phyloP scores from a whole-genome alignment of 1,284 basidiomycete genomes.

The Coniferiporia sulphurascens region DNA sequence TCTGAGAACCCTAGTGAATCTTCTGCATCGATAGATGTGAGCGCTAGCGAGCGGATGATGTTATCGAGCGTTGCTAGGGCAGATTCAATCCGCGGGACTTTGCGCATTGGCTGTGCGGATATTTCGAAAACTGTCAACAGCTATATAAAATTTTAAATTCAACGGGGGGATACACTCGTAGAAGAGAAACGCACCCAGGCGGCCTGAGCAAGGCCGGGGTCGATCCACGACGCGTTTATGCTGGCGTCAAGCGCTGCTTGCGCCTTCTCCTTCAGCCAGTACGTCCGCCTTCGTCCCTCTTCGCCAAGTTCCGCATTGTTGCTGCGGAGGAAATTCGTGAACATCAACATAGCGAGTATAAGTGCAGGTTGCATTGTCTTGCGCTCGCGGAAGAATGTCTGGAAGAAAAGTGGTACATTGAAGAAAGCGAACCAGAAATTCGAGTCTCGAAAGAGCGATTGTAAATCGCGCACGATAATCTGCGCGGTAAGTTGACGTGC shows the following conservation, averaged over 20 bases:
- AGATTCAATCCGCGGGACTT: conserved; percentile 47
- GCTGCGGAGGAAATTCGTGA: conserved; percentile 66
- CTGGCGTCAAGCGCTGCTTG: conserved; percentile 69
- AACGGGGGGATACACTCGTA: not conserved
- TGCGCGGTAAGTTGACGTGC: conserved; percentile 42
- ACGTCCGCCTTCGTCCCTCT: conserved; percentile 47
- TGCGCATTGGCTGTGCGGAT: conserved; percentile 59
- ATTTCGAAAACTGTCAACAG: conserved; percentile 67
- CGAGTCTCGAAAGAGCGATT: conserved; percentile 57
- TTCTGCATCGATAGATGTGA: conserved; percentile 44
- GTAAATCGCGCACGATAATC: conserved; percentile 52
- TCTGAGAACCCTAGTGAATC: not conserved
- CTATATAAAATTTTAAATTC: conserved; percentile 30
- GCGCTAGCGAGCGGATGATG: conserved; percentile 54
- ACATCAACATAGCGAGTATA: conserved; percentile 57
- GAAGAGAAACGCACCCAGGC: conserved; percentile 53
- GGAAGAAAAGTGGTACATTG: conserved; percentile 62
- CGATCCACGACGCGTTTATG: conserved; percentile 62
- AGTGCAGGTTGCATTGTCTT: conserved; percentile 62
- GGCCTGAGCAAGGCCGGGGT: conserved; percentile 65
- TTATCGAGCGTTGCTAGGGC: conserved; percentile 58
- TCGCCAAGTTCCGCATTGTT: conserved; percentile 49
- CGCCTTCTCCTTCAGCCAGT: conserved; percentile 58
- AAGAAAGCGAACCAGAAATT: conserved; percentile 71
- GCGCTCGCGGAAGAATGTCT: conserved; percentile 52